Evolutionary conservation across 2,329 filamentous ascomycete genomes (phyloP), one percentile per base, ranked within the genome.

Genomic region (Fusarium sp.): DNA sequence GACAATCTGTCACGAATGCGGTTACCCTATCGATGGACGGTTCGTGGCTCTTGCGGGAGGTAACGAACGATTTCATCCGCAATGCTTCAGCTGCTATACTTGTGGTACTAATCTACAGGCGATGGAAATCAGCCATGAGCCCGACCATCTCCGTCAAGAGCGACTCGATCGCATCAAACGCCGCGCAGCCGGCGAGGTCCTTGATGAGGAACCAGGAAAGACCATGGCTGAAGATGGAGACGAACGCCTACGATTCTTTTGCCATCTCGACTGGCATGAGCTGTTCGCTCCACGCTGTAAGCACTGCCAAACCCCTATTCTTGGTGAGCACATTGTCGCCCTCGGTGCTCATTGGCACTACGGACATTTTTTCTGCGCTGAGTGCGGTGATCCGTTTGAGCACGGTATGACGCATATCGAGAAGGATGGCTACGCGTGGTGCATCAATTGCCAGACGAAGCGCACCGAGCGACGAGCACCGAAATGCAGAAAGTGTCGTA

Each of bases 211-310:
- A 52, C 89, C 89, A 4, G 88, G 87, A 30, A 83, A 88, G 77
- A 90, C 89, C 13, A 86, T 87, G 80, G 85, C 85, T 4, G 90
- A 93, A 68, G 92, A 95, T 73, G 90, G 91, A 43, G 91, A 95
- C 77, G 86, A 88, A 39, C 85, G 89, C 13, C 82, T 93, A 46
- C 90, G 95, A 13, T 98, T 98, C 86, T 99, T 92, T 83, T 99
- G 96, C 81, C 95, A 98, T 78, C 87, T 99, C n/a, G 96, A 99
- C 83, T 99, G 94, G 88, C 96, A 99, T 80, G 96, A 99, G 81
- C 84, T 92, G 56, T 99, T 93, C 80, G 94, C 92, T 31, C 96
- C 96, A 7, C 90, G 93, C 43, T 99, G 96, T 86, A 96, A 96
- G 82, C 94, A 93, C 79, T 99, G 96, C 87, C 94, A 92, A 79